Evolutionary conservation across 257 asterid genomes (phyloP).

Genomic region (Solanum sparsipilum): DNA sequence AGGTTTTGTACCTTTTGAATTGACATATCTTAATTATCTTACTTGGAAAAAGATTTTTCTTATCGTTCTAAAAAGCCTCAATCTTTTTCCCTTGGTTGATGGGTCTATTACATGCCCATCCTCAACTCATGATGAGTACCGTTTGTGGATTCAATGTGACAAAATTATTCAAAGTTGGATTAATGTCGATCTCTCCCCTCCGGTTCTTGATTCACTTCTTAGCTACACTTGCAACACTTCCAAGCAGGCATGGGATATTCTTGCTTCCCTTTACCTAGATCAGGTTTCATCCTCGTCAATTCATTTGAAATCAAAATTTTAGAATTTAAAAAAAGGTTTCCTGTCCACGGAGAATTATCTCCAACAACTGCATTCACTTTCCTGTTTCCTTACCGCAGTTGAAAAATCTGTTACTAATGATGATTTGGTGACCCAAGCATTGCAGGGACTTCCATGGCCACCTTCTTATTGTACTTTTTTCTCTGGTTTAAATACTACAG

Average conservation of each 20-base stretch:
- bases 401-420: neutral
- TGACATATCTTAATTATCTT: too few relatives aligned
- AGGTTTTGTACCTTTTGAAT: neutral
- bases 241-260: neutral
- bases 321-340: neutral
- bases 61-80: too few relatives aligned
- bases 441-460: neutral
- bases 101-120: neutral
- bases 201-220: neutral
- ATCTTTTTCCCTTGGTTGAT: neutral
- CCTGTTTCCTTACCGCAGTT: neutral
- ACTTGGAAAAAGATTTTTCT: too few relatives aligned
- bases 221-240: neutral
- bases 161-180: neutral
- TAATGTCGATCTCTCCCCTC: neutral
- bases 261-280: neutral
- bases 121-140: neutral
- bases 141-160: neutral
- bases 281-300: neutral
- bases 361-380: neutral
- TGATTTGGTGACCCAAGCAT: neutral
- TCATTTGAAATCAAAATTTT: neutral
- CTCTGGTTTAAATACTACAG: neutral
- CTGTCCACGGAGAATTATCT: neutral
- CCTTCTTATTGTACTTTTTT: neutral